These are phyloP conservation scores for Seminavis robusta DNA, from an alignment of 108 stramenopile genomes.

Conservation along the genomic window DNA sequence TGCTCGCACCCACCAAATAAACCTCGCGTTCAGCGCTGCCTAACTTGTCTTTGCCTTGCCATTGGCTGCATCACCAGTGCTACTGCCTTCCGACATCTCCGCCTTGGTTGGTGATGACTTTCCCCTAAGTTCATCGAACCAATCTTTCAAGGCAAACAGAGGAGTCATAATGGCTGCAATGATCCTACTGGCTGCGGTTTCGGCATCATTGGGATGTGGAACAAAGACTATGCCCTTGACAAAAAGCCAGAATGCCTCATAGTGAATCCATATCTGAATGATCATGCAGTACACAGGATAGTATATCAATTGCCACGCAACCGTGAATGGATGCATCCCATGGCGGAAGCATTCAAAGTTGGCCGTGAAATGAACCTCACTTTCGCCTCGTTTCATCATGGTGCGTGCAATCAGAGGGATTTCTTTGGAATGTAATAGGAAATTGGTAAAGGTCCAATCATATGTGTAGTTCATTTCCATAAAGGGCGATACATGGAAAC, in stretches of 20 bases:
- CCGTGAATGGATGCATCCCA: conserved; percentile 31
- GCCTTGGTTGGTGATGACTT: no score
- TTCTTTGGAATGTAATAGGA: neutral
- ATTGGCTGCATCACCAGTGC: no score
- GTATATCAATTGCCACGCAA: conserved; percentile 47
- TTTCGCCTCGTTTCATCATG: conserved; percentile 1
- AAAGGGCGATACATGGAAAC: conserved; percentile 97
- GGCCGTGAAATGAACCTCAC: neutral
- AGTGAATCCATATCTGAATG: conserved; percentile 89
- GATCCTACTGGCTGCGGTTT: conserved; percentile 54
- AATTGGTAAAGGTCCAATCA: conserved; percentile 81
- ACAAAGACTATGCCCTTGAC: conserved; percentile 72
- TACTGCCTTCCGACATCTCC: no score
- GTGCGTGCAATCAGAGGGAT: neutral
- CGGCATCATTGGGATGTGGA: conserved; percentile 76
- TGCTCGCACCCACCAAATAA: no score
- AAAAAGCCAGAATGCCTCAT: conserved; percentile 69
- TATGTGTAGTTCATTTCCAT: conserved; percentile 95
- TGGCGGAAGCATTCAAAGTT: neutral
- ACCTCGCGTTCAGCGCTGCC: no score
- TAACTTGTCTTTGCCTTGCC: no score
- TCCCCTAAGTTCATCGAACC: conserved; percentile 9
- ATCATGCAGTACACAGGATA: conserved; percentile 74
- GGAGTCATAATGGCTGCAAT: conserved; percentile 68
- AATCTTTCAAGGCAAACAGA: conserved; percentile 52